These are phyloP conservation scores for Aspergillus vadensis DNA, from an alignment of 2,329 filamentous ascomycete genomes.

Conservation along the genomic window DNA sequence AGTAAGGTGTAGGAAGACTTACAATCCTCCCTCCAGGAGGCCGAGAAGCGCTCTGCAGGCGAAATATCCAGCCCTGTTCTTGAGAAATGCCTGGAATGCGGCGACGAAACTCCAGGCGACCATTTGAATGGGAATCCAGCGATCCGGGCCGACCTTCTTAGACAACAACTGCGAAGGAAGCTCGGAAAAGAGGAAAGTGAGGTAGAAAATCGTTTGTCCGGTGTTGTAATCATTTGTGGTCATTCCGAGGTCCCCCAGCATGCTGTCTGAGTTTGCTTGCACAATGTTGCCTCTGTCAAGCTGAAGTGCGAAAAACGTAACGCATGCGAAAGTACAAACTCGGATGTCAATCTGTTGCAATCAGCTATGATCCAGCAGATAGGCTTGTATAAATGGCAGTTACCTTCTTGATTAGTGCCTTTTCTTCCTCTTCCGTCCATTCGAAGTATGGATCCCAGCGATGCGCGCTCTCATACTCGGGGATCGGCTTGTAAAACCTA, in stretches of 20 bases:
- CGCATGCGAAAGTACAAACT: conserved; percentile 49
- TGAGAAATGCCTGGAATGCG: conserved; percentile 53
- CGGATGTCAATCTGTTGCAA: conserved; percentile 44
- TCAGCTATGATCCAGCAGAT: neutral
- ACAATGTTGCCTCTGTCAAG: conserved; percentile 64
- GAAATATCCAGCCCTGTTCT: conserved; percentile 47
- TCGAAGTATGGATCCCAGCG: conserved; percentile 51
- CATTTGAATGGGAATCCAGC: conserved; percentile 64
- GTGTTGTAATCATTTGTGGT: conserved; percentile 50
- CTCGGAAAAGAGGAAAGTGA: conserved; percentile 51
- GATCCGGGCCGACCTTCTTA: conserved; percentile 61
- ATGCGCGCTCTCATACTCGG: conserved; percentile 51
- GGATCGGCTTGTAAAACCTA: conserved; percentile 42
- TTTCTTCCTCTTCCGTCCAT: conserved; percentile 50
- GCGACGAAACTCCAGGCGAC: conserved; percentile 59
- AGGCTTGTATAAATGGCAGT: neutral
- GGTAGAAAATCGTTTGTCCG: conserved; percentile 44
- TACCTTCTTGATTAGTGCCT: conserved; percentile 42
- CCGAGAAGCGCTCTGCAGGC: conserved; percentile 51
- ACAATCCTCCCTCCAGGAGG: conserved; percentile 59
- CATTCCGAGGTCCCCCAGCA: conserved; percentile 56
- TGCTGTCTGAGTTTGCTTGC: conserved; percentile 64
- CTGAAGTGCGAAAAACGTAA: conserved; percentile 67
- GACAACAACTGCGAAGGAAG: conserved; percentile 63
- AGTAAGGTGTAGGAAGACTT: conserved; percentile 49